Conservation (phyloP, 2,329 filamentous ascomycete species). For the Zasmidium citrigriseum region DNA sequence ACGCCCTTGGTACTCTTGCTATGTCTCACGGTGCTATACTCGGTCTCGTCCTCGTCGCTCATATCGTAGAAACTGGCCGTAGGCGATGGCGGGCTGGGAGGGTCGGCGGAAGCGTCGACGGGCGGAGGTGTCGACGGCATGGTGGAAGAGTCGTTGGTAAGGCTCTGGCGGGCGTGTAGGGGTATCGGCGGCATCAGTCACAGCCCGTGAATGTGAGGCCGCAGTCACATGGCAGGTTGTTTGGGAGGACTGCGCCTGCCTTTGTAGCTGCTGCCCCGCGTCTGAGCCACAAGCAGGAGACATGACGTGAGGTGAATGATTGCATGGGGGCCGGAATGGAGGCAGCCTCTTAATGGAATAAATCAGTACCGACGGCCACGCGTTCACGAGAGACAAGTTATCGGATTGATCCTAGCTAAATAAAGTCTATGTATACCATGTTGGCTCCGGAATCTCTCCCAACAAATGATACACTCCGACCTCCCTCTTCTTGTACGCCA, state of each 20-base stretch:
- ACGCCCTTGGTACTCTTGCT: slow-evolving; percentile 68
- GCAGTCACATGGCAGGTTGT: slow-evolving; percentile 4
- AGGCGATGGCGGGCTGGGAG: slow-evolving; percentile 62
- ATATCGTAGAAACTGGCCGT: slow-evolving; percentile 90
- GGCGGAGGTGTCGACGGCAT: slow-evolving; percentile 21
- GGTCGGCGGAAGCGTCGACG: slow-evolving; percentile 14
- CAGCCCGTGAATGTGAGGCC: background rate
- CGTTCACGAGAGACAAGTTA: background rate
- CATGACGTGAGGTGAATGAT: background rate
- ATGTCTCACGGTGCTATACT: slow-evolving; percentile 91
- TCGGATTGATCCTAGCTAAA: background rate
- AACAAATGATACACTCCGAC: slow-evolving; percentile 60
- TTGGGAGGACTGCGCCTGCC: background rate
- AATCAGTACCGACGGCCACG: background rate
- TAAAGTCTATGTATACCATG: slow-evolving; percentile 59
- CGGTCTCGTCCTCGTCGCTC: slow-evolving; percentile 94
- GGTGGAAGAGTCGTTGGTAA: background rate
- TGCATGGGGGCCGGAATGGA: slow-evolving; percentile 6
- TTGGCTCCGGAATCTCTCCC: slow-evolving; percentile 58
- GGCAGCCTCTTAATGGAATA: slow-evolving; percentile 2
- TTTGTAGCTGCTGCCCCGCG: slow-evolving; percentile 1
- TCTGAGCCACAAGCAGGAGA: background rate
- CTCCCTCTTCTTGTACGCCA: slow-evolving; percentile 67
- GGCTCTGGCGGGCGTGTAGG: slow-evolving; percentile 1
- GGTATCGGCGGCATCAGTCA: slow-evolving; percentile 7